Conservation (phyloP, 164 flowering plant genomes). For the Amborella trichopoda region DNA sequence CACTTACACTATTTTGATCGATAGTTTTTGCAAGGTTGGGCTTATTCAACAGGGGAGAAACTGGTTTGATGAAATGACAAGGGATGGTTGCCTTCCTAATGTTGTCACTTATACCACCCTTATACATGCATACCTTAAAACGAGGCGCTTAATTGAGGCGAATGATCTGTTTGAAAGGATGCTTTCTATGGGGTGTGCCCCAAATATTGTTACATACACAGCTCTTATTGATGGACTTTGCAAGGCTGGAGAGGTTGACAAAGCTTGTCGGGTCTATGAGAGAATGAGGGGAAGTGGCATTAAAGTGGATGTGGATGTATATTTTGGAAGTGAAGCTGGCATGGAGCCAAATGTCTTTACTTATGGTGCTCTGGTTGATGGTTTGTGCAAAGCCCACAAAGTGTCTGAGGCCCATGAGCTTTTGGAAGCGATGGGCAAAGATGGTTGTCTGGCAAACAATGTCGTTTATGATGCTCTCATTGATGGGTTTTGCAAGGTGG, state of each 20-base stretch:
- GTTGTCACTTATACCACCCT: constrained; percentile 88
- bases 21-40: constrained; percentile 79
- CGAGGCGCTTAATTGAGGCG: constrained; percentile 41
- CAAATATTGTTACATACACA: constrained; percentile 69
- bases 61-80: constrained; percentile 70
- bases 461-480: constrained; percentile 86
- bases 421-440: constrained; percentile 47
- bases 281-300: constrained; percentile 41
- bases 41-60: constrained; percentile 68
- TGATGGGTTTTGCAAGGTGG: constrained; percentile 89
- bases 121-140: constrained; percentile 84
- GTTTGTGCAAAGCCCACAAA: constrained; percentile 76
- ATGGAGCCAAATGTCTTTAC: constrained; percentile 69
- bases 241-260: constrained; percentile 62
- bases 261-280: constrained; percentile 64
- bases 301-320: constrained; percentile 39
- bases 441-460: constrained; percentile 69
- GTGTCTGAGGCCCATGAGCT: constrained; percentile 64
- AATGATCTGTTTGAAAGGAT: constrained; percentile 64
- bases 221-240: constrained; percentile 86
- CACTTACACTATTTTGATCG: constrained; percentile 69
- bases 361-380: constrained; percentile 88
- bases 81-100: constrained; percentile 68
- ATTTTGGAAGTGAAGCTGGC: constrained; percentile 22
- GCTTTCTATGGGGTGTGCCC: constrained; percentile 55